A percentile compares a stretch with the other conserved stretches of the same genome.
These are phyloP conservation scores for Lachancea waltii DNA, from an alignment of 805 yeast species.

Conservation along the genomic window DNA sequence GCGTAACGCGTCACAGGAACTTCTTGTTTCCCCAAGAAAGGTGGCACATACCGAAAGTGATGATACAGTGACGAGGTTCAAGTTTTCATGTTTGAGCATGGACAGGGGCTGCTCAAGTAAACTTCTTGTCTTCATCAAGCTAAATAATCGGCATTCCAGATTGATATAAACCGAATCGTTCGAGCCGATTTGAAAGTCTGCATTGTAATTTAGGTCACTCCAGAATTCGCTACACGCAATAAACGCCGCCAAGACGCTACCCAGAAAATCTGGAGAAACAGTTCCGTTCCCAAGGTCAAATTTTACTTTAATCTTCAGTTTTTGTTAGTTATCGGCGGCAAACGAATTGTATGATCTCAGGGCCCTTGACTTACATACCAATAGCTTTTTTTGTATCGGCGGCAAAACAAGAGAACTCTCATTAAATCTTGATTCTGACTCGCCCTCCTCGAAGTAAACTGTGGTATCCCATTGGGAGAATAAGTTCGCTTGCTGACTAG, in stretches of 20 bases:
- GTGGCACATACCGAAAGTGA: conserved; percentile 2
- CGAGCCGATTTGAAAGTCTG: neutral
- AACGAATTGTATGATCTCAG: neutral
- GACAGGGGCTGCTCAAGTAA: conserved; percentile 12
- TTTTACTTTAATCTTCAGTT: neutral
- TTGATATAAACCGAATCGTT: neutral
- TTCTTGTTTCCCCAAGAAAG: neutral
- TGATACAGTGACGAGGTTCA: conserved; percentile 1
- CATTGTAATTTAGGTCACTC: conserved; percentile 7
- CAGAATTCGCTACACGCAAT: conserved; percentile 5
- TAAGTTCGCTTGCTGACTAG: neutral
- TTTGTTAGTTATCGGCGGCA: too few relatives aligned
- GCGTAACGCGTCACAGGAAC: conserved; percentile 1
- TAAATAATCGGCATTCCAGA: conserved; percentile 8
- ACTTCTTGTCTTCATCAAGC: conserved; percentile 9
- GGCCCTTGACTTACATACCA: conserved; percentile 1
- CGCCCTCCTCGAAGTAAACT: neutral
- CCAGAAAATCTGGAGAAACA: neutral
- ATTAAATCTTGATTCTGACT: neutral
- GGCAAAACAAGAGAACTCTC: conserved; percentile 5
- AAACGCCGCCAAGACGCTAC: neutral
- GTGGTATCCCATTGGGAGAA: neutral
- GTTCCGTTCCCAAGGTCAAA: conserved; percentile 1
- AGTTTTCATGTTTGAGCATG: conserved; percentile 5
- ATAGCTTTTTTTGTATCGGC: conserved; percentile 5